Conservation (phyloP, 1,139 yeast genomes). For the Diutina rugosa region DNA sequence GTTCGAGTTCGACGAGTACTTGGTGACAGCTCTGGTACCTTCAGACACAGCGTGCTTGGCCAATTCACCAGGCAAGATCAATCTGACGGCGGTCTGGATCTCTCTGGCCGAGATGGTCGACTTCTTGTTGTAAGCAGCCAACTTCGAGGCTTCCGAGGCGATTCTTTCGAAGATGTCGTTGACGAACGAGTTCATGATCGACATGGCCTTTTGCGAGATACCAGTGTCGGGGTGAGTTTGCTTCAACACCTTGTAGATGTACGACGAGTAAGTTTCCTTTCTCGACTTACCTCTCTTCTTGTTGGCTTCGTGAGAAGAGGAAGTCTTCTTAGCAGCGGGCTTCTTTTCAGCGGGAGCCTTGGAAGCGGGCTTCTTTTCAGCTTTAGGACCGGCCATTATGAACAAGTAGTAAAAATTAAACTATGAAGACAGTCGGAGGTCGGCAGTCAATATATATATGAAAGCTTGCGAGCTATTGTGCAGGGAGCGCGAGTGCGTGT, state of each 20-base stretch:
- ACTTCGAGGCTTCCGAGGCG: conserved; percentile 97
- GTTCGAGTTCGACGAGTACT: conserved; percentile 82
- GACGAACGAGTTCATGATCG: conserved; percentile 97
- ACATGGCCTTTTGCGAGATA: conserved; percentile 98
- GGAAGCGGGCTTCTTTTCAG: conserved; percentile 98
- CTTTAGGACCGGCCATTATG: conserved; percentile 81
- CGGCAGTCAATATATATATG: not conserved
- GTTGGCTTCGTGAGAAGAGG: conserved; percentile 44
- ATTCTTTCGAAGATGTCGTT: conserved; percentile 93
- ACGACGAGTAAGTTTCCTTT: conserved; percentile 98
- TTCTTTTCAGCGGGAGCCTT: conserved; percentile 98
- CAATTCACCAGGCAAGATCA: conserved; percentile 98
- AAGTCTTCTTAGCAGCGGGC: conserved; percentile 82
- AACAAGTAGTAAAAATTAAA: not conserved
- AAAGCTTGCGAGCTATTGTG: not conserved
- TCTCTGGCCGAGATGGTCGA: conserved; percentile 98
- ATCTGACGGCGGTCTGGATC: conserved; percentile 98
- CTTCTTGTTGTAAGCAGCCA: conserved; percentile 99
- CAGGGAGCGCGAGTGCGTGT: not conserved
- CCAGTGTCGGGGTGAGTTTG: conserved; percentile 99
- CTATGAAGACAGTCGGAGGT: not conserved
- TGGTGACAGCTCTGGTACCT: conserved; percentile 99
- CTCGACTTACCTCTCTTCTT: conserved; percentile 96
- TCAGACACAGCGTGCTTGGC: conserved; percentile 99
- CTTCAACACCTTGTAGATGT: conserved; percentile 96